Base-by-base conservation (phyloP, 2,329 filamentous ascomycete genomes). In the Fonsecaea erecta region DNA sequence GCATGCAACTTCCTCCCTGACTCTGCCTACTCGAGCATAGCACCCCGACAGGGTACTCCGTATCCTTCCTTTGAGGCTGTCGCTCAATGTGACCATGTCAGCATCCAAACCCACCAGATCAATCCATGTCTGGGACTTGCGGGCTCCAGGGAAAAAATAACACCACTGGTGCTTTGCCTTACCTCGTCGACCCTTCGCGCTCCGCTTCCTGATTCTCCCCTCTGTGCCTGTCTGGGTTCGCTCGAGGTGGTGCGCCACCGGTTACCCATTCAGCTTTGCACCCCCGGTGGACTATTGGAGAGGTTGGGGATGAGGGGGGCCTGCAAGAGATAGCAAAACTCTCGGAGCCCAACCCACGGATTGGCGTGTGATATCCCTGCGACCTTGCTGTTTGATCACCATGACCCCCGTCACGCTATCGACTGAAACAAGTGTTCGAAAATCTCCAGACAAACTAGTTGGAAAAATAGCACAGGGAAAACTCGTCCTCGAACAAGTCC, bases 81-180 rank as follows among this genome's bases (percentile, higher is more conserved):
- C 46, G 34, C 54, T 64, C 57, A 48, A 68, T 68, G 66, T 63
- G 60, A 66, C 67, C 64, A 66, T 66, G 67, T 68, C 67, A 68
- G 67, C 67, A 64, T 68, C 28, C 48, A 67, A 60, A 65, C 34
- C 43, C 32, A 26, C 34, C 40, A n/a, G 37, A 43, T 43, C 62
- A 57, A 34, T 53, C 52, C 62, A 48, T 52, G 35, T 30, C 61
- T 35, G 35, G 24, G 56, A 34, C 34, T 24, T 54, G 52, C 35
- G 43, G 52, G 32, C 62, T 64, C 62, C 52, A 60, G 62, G 30
- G 34, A 24, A 24, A 26, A 35, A 43, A 58, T 26, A 28, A 56
- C 3, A 4, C 37, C 14, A 40, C 54, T 53, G 24, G 32, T 53
- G 58, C 34, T 40, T 52, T 24, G 18, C 48, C 48, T n/a, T 46